phyloP scores from a whole-genome alignment of 345 rosid species.

The Salix koriyanagi region DNA sequence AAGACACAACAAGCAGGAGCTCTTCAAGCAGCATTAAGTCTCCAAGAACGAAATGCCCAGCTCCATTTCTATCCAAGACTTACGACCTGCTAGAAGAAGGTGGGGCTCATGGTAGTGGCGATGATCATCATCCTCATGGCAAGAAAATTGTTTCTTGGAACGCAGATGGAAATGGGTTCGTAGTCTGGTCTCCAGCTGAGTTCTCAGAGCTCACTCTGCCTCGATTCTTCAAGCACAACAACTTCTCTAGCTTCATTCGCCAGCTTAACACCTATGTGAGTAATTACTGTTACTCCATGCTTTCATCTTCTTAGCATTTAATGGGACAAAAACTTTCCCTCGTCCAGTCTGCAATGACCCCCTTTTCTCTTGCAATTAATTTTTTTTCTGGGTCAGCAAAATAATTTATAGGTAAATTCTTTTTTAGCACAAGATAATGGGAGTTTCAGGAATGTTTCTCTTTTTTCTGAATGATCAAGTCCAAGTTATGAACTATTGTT shows the following conservation, averaged over 20 bases:
- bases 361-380: background rate
- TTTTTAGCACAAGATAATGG: background rate
- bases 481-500: background rate
- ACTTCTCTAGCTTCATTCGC: conserved; percentile 33
- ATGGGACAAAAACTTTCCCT: background rate
- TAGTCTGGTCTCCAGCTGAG: conserved; percentile 25
- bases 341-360: background rate
- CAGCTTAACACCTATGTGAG: conserved; percentile 35
- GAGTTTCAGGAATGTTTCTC: background rate
- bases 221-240: conserved; percentile 29
- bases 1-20: background rate
- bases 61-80: conserved; percentile 24
- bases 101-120: background rate
- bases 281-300: background rate
- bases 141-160: conserved; percentile 26
- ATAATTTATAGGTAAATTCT: background rate
- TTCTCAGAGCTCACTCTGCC: conserved; percentile 27
- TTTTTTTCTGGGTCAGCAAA: background rate
- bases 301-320: background rate
- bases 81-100: conserved; percentile 23
- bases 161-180: conserved; percentile 24
- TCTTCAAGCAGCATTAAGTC: conserved; percentile 5
- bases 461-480: background rate
- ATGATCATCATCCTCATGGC: background rate
- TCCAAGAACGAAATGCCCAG: conserved; percentile 26